Percentiles rank a stretch among this genome's conserved stretches.
These are phyloP conservation scores for Malassezia sympodialis DNA, from an alignment of 1,284 basidiomycete species.

Conservation along the genomic window DNA sequence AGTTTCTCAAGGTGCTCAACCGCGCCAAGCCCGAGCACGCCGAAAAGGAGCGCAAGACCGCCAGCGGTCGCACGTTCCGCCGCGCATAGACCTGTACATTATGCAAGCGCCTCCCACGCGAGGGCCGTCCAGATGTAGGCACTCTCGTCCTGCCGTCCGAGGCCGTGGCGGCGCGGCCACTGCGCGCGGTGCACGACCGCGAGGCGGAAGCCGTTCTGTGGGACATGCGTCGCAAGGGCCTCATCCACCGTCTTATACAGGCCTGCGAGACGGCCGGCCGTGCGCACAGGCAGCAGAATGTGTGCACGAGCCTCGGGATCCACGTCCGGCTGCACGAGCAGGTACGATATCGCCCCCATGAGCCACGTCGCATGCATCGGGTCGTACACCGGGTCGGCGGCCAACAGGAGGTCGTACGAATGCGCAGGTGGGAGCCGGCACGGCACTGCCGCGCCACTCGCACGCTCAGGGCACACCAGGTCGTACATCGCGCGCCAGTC, in stretches of 20 bases:
- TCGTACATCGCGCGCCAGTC: conserved; percentile 15
- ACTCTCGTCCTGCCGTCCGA: conserved; percentile 15
- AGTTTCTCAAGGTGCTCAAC: conserved; percentile 96
- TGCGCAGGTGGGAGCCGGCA: conserved; percentile 13
- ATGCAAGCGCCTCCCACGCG: conserved; percentile 7
- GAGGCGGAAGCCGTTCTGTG: conserved; percentile 8
- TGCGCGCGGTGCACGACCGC: neutral
- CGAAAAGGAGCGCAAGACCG: conserved; percentile 77
- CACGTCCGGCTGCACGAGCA: conserved; percentile 11
- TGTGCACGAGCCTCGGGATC: conserved; percentile 16
- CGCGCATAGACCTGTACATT: conserved; percentile 20
- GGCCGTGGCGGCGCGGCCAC: conserved; percentile 6
- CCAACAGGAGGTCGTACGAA: conserved; percentile 7
- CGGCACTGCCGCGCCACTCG: neutral
- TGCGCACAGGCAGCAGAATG: conserved; percentile 13
- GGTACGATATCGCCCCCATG: conserved; percentile 8
- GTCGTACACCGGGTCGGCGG: conserved; percentile 14
- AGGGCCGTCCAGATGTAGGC: conserved; percentile 18
- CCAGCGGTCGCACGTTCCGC: conserved; percentile 51
- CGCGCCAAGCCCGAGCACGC: conserved; percentile 90
- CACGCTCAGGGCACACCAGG: conserved; percentile 1
- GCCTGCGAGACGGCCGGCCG: conserved; percentile 10
- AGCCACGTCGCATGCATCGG: conserved; percentile 16
- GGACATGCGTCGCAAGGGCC: neutral
- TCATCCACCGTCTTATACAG: conserved; percentile 14